Evolutionary conservation across 148 eudicot species (phyloP).

Genomic region (Fagopyrum tataricum): DNA sequence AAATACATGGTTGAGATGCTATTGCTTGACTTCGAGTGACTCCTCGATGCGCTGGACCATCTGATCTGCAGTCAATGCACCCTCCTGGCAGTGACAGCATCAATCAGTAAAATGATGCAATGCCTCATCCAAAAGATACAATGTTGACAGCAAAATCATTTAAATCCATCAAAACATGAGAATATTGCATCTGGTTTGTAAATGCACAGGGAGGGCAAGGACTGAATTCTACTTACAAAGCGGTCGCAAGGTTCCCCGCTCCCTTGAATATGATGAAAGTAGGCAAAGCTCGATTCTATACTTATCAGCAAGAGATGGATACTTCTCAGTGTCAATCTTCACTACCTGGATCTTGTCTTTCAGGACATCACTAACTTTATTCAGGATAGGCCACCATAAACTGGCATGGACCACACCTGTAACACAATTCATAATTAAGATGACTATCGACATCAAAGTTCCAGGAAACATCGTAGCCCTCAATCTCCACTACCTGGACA

Average conservation of each 20-base stretch:
- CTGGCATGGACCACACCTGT: constrained; percentile 98
- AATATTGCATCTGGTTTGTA: background rate
- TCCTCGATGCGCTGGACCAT: constrained; percentile 48
- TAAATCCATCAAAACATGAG: background rate
- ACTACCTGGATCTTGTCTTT: constrained; percentile 64
- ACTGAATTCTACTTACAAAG: constrained; percentile 52
- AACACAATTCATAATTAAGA: background rate
- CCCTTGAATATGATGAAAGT: constrained; percentile 81
- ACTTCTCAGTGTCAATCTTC: constrained; percentile 87
- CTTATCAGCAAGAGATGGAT: constrained; percentile 61
- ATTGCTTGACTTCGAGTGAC: constrained; percentile 42
- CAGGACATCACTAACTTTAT: constrained; percentile 54
- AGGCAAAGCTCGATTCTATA: constrained; percentile 74
- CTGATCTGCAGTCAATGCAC: constrained; percentile 50
- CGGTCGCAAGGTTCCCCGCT: constrained; percentile 78
- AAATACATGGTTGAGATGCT: constrained; percentile 6
- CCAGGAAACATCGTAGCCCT: too few species aligned
- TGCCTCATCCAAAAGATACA: background rate
- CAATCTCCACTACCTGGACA: too few species aligned
- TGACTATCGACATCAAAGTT: background rate
- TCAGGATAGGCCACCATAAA: constrained; percentile 80
- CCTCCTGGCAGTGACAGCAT: constrained; percentile 37
- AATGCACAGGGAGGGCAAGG: background rate
- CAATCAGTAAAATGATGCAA: constrained; percentile 1
- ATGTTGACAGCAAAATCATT: background rate